These are phyloP conservation scores for Bothriochloa decipiens DNA, from an alignment of 176 grass and related monocot genomes.

Conservation along the genomic window DNA sequence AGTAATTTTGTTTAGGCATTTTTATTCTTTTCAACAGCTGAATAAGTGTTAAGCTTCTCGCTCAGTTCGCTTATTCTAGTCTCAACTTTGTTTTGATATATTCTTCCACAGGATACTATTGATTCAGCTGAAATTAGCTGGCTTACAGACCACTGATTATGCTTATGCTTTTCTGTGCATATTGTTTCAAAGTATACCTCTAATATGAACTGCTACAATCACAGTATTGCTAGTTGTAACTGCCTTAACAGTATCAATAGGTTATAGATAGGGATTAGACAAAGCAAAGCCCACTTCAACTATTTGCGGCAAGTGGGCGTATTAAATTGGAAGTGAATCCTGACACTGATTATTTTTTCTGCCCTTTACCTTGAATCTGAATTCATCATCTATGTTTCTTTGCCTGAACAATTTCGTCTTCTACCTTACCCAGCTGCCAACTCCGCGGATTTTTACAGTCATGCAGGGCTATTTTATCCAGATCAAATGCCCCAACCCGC, in stretches of 20 bases:
- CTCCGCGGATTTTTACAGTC: not conserved
- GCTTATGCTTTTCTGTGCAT: too few species aligned
- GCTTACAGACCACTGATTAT: too few species aligned
- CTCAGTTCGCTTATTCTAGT: too few species aligned
- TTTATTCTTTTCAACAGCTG: too few species aligned
- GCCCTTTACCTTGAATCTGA: constrained; percentile 35
- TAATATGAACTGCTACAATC: not conserved
- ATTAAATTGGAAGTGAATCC: constrained; percentile 42
- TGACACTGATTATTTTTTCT: constrained; percentile 32
- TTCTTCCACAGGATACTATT: too few species aligned
- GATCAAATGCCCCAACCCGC: not conserved
- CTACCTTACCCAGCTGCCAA: not conserved
- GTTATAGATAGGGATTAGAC: not conserved
- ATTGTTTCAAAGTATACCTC: too few species aligned
- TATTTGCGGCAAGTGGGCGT: constrained; percentile 35
- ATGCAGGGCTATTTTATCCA: not conserved
- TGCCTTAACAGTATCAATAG: not conserved
- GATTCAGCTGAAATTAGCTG: too few species aligned
- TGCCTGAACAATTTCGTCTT: constrained; percentile 12
- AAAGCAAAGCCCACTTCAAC: constrained; percentile 19
- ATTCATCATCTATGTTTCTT: constrained; percentile 3
- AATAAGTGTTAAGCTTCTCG: too few species aligned
- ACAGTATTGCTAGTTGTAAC: not conserved
- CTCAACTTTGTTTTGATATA: too few species aligned
- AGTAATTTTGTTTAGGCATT: not conserved